A percentile compares a stretch with the other conserved stretches of the same genome.
Conservation (phyloP, 2,329 filamentous ascomycete genomes). For the Clarireedia homoeocarpa region DNA sequence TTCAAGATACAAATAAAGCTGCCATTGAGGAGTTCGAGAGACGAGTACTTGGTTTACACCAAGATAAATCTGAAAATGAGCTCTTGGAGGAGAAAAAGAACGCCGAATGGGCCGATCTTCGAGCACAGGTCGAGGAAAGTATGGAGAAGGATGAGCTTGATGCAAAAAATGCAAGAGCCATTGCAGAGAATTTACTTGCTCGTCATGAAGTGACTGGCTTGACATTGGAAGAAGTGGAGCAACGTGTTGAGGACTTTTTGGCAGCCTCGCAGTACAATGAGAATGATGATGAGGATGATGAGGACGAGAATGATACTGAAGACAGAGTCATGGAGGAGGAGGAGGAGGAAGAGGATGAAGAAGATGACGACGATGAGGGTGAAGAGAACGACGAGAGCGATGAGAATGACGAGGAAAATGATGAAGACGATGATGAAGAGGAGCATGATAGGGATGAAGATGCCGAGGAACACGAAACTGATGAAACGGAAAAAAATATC, state of each 20-base stretch:
- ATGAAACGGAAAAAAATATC: background rate
- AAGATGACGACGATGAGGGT: slow-evolving; percentile 5
- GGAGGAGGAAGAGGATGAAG: slow-evolving; percentile 8
- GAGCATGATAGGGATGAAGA: background rate
- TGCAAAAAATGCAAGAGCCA: slow-evolving; percentile 10
- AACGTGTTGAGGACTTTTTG: slow-evolving; percentile 12
- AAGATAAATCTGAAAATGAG: slow-evolving; percentile 26
- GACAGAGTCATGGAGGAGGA: slow-evolving; percentile 1
- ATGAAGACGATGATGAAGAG: background rate
- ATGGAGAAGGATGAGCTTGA: slow-evolving; percentile 26
- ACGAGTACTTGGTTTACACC: slow-evolving; percentile 45
- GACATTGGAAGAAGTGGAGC: slow-evolving; percentile 10
- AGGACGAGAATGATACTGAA: background rate
- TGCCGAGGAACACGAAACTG: background rate
- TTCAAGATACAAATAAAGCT: slow-evolving; percentile 62
- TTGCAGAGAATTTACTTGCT: slow-evolving; percentile 11
- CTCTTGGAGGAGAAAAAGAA: slow-evolving; percentile 19
- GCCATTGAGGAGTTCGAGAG: slow-evolving; percentile 63
- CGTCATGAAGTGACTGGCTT: slow-evolving; percentile 9
- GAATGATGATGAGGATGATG: background rate
- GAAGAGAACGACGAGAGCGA: slow-evolving; percentile 9
- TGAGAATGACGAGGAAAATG: slow-evolving; percentile 10
- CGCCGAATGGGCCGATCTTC: slow-evolving; percentile 26
- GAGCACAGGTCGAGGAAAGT: slow-evolving; percentile 28
- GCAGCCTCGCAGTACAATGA: slow-evolving; percentile 5